Evolutionary conservation across 2,329 filamentous ascomycete genomes (phyloP).

Genomic region (Xenoacremonium recifei): DNA sequence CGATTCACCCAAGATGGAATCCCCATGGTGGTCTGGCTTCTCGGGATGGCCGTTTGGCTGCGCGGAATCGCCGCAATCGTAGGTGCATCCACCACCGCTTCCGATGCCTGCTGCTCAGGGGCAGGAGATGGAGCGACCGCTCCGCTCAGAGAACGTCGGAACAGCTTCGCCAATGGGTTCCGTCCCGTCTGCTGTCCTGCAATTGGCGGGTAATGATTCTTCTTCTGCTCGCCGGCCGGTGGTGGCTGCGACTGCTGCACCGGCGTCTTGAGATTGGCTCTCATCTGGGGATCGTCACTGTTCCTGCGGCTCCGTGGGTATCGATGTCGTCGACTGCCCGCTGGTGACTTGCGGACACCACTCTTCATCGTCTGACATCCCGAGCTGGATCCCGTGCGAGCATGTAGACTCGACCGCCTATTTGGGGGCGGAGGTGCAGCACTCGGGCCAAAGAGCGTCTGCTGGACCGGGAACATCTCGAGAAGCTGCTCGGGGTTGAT

Average conservation of each 20-base stretch:
- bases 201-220: constrained; percentile 50
- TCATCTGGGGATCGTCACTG: constrained; percentile 31
- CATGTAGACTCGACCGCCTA: constrained; percentile 53
- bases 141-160: constrained; percentile 48
- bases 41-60: too few species aligned
- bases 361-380: constrained; percentile 15
- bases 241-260: constrained; percentile 21
- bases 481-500: constrained; percentile 42
- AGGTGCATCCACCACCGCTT: too few species aligned
- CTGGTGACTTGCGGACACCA: constrained; percentile 11
- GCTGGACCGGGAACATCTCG: constrained; percentile 43
- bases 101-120: too few species aligned
- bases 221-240: constrained; percentile 30
- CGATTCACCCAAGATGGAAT: constrained; percentile 40
- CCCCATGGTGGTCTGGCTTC: constrained; percentile 31
- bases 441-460: constrained; percentile 36
- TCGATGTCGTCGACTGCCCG: constrained; percentile 17
- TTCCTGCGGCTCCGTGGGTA: constrained; percentile 18
- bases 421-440: constrained; percentile 48
- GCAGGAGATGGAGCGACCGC: constrained; percentile 17
- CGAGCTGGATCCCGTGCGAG: constrained; percentile 37
- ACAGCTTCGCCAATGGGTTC: constrained; percentile 48
- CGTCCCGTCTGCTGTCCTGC: constrained; percentile 42
- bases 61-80: too few species aligned
- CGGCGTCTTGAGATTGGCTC: constrained; percentile 23